phyloP scores from a whole-genome alignment of 1,284 basidiomycete genomes.

The Apiotrichum gracile region DNA sequence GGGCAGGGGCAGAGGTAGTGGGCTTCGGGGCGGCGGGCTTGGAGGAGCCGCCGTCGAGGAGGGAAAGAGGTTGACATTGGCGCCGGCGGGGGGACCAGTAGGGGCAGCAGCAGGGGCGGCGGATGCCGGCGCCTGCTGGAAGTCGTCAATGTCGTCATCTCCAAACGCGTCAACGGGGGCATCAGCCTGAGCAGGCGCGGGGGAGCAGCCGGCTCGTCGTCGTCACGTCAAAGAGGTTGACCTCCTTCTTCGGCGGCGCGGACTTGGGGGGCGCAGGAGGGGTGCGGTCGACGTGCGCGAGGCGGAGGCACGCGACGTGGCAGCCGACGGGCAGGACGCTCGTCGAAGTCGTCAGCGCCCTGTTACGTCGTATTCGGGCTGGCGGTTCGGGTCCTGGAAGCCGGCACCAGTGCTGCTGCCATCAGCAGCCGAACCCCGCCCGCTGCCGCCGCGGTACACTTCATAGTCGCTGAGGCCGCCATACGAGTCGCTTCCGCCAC shows the following conservation, averaged over 20 bases:
- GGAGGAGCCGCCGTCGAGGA: slow-evolving; percentile 38
- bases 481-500: slow-evolving; percentile 49
- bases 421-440: neutral
- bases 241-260: slow-evolving; percentile 24
- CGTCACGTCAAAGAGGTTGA: slow-evolving; percentile 73
- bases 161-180: slow-evolving; percentile 15
- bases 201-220: slow-evolving; percentile 53
- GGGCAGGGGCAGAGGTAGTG: slow-evolving; percentile 21
- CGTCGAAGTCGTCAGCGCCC: slow-evolving; percentile 86
- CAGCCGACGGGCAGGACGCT: slow-evolving; percentile 42
- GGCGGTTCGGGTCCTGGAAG: slow-evolving; percentile 8
- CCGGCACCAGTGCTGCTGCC: neutral
- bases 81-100: slow-evolving; percentile 16
- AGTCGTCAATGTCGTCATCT: slow-evolving; percentile 82
- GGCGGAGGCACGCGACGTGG: slow-evolving; percentile 10
- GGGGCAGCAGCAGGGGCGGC: slow-evolving; percentile 44
- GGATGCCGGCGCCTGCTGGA: slow-evolving; percentile 69
- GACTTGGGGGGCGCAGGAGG: neutral
- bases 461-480: slow-evolving; percentile 20
- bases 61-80: slow-evolving; percentile 50
- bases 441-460: slow-evolving; percentile 12
- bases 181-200: slow-evolving; percentile 21
- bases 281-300: slow-evolving; percentile 1
- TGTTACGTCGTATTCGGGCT: slow-evolving; percentile 70
- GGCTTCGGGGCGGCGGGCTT: slow-evolving; percentile 21